Percentiles rank a stretch among this genome's conserved stretches.
Conservation (phyloP, 2,329 filamentous ascomycete species). For the Penicillium rolfsii region DNA sequence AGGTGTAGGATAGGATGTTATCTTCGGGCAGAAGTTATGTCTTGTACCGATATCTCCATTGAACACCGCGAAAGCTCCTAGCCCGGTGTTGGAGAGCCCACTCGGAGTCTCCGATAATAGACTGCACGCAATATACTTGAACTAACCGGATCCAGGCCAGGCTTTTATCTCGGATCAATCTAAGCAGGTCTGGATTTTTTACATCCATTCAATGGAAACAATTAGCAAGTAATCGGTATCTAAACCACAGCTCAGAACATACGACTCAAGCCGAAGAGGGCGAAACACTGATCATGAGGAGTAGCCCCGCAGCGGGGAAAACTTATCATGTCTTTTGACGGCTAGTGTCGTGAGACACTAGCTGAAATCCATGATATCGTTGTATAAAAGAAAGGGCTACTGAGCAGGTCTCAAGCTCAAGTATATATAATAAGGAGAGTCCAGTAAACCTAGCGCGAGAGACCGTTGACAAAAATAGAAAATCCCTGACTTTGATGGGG, state of each 20-base stretch:
- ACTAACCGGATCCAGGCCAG: neutral
- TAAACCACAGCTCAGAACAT: neutral
- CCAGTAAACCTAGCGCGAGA: too few relatives aligned
- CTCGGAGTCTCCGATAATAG: neutral
- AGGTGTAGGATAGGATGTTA: neutral
- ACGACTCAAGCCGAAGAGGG: neutral
- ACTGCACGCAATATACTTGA: neutral
- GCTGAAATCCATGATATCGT: too few relatives aligned
- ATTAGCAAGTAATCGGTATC: neutral
- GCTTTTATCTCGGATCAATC: neutral
- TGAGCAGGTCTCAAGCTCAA: neutral
- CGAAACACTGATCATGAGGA: neutral
- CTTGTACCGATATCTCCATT: too few relatives aligned
- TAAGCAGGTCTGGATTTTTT: neutral
- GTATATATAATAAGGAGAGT: neutral
- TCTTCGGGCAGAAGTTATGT: neutral
- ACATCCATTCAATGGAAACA: too few relatives aligned
- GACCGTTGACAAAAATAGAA: too few relatives aligned
- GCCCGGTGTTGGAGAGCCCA: too few relatives aligned
- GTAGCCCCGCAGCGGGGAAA: neutral
- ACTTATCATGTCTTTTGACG: neutral
- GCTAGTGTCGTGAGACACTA: too few relatives aligned
- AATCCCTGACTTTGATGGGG: too few relatives aligned
- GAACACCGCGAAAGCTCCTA: too few relatives aligned
- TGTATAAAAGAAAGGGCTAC: neutral